phyloP scores from a whole-genome alignment of 139 green algal genomes.

The Chlorella sp. region DNA sequence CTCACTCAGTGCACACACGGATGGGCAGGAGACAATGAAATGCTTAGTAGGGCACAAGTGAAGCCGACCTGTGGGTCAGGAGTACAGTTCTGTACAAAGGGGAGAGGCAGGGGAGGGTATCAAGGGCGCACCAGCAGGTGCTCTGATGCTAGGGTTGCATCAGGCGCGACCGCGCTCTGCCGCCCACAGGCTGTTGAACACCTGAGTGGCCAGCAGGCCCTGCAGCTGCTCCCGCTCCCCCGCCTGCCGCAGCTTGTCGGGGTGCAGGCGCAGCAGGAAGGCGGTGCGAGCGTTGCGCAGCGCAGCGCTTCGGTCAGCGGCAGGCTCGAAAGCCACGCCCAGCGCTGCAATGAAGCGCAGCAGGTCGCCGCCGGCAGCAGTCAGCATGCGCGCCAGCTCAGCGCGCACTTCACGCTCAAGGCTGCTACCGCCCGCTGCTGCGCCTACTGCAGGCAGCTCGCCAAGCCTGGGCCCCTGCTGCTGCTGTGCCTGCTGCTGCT shows the following conservation, averaged over 20 bases:
- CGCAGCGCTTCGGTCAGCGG: not conserved
- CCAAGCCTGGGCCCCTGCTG: not conserved
- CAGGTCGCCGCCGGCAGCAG: conserved; percentile 17
- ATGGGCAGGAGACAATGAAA: too few relatives aligned
- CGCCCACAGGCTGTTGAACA: conserved; percentile 15
- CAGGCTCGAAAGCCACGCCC: conserved; percentile 4
- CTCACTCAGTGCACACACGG: too few relatives aligned
- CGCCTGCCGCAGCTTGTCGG: conserved; percentile 12
- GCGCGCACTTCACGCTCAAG: conserved; percentile 12
- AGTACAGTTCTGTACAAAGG: too few relatives aligned
- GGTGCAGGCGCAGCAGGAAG: conserved; percentile 21
- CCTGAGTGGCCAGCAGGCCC: conserved; percentile 1
- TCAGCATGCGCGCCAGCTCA: conserved; percentile 16
- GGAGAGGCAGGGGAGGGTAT: too few relatives aligned
- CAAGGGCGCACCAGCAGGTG: too few relatives aligned
- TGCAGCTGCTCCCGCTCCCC: not conserved
- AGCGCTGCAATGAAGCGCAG: conserved; percentile 1
- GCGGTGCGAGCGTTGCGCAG: conserved; percentile 6
- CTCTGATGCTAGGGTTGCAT: too few relatives aligned
- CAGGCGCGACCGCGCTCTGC: not conserved
- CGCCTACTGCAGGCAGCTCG: not conserved
- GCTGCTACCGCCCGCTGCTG: not conserved
- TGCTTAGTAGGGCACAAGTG: too few relatives aligned
- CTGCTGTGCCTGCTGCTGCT: conserved; percentile 3
- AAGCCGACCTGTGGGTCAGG: too few relatives aligned